These are phyloP conservation scores for Debaryomyces robertsiae DNA, from an alignment of 1,139 yeast species.

Conservation along the genomic window DNA sequence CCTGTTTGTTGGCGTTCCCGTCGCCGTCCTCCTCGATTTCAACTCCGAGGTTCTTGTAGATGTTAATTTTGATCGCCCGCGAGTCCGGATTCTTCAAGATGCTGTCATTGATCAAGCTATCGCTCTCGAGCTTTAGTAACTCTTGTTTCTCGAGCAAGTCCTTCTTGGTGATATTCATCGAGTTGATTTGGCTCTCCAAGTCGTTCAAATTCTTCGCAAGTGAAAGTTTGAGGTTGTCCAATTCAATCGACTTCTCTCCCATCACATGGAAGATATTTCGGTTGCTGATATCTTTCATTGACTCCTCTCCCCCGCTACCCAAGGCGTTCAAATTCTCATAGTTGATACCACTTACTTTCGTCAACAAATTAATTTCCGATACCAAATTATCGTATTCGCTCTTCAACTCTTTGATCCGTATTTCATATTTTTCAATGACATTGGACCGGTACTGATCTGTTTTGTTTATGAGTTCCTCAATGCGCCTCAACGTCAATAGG, in stretches of 20 bases:
- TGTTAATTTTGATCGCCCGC: conserved; percentile 42
- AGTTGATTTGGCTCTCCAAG: conserved; percentile 53
- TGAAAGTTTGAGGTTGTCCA: conserved; percentile 54
- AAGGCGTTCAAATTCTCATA: conserved; percentile 16
- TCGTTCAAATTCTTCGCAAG: conserved; percentile 61
- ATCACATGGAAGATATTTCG: conserved; percentile 32
- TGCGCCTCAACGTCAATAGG: conserved; percentile 49
- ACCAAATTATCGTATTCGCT: conserved; percentile 20
- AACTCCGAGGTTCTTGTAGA: conserved; percentile 49
- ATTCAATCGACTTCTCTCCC: conserved; percentile 30
- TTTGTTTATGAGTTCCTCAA: conserved; percentile 40
- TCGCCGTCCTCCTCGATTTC: conserved; percentile 31
- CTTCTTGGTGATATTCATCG: conserved; percentile 45
- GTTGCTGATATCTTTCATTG: conserved; percentile 11
- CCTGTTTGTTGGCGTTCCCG: conserved; percentile 15
- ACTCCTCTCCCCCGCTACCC: conserved; percentile 11
- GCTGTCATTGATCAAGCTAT: conserved; percentile 27
- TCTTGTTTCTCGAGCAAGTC: conserved; percentile 38
- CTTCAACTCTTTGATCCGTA: conserved; percentile 25
- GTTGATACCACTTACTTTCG: conserved; percentile 22
- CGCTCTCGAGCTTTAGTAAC: conserved; percentile 24
- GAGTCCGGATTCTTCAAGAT: conserved; percentile 33
- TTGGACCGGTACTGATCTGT: conserved; percentile 29
- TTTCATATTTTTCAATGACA: conserved; percentile 25
- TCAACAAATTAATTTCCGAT: conserved; percentile 28